These are phyloP conservation scores for Nemania sp. DNA, from an alignment of 2,329 filamentous ascomycete species.

Conservation along the genomic window DNA sequence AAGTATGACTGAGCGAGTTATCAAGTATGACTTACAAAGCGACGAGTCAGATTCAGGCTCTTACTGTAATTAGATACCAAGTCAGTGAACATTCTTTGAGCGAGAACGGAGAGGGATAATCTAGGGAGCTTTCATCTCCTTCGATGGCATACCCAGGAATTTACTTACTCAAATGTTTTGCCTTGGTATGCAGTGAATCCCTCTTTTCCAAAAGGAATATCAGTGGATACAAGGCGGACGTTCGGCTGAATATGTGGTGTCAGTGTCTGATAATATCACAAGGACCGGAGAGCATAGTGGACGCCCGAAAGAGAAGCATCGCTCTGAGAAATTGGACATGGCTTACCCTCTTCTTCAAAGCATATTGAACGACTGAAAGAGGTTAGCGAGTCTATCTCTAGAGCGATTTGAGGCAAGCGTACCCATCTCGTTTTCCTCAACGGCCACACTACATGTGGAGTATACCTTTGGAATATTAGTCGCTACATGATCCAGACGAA, in stretches of 20 bases:
- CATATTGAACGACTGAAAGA: slow-evolving; percentile 79
- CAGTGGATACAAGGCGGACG: slow-evolving; percentile 89
- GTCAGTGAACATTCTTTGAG: no score
- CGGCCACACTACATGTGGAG: slow-evolving; percentile 91
- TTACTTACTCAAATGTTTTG: slow-evolving; percentile 75
- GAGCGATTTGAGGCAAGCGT: slow-evolving; percentile 1
- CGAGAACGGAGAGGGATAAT: no score
- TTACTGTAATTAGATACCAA: slow-evolving; percentile 42
- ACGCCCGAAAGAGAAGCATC: no score
- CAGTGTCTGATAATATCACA: not conserved
- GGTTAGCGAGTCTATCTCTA: slow-evolving; percentile 2
- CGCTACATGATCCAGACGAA: not conserved
- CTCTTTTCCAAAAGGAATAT: slow-evolving; percentile 85
- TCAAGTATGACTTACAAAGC: slow-evolving; percentile 77
- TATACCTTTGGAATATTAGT: slow-evolving; percentile 44
- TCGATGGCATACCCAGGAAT: not conserved
- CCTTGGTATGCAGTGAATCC: slow-evolving; percentile 90
- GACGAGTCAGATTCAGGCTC: slow-evolving; percentile 77
- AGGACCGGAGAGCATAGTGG: not conserved
- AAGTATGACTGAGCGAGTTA: no score
- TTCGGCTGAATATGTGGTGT: slow-evolving; percentile 67
- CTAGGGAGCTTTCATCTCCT: not conserved
- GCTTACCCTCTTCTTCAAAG: slow-evolving; percentile 65
- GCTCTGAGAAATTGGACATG: not conserved
- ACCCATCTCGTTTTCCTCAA: slow-evolving; percentile 81